Conservation (phyloP, 2,329 filamentous ascomycete species). For the Fusarium penzigii region DNA sequence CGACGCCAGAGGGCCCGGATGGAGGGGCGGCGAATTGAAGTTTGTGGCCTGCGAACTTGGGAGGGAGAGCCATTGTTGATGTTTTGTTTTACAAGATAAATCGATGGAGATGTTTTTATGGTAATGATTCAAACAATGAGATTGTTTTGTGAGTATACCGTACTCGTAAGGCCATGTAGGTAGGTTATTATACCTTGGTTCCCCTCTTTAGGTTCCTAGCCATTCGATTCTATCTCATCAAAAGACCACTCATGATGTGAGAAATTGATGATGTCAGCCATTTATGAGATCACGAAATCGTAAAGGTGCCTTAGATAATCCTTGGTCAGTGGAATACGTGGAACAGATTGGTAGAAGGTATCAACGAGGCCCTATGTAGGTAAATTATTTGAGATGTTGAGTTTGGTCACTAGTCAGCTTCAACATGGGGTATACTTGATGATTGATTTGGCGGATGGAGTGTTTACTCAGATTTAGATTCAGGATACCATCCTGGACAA, state of each 20-base stretch:
- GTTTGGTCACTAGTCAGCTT: too few relatives aligned
- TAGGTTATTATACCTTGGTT: neutral
- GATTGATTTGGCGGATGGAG: too few relatives aligned
- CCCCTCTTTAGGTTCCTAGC: neutral
- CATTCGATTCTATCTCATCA: neutral
- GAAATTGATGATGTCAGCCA: slow-evolving; percentile 15
- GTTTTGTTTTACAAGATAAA: slow-evolving; percentile 5
- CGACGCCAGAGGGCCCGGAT: slow-evolving; percentile 35
- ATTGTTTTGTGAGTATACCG: neutral
- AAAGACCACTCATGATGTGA: neutral
- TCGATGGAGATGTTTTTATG: neutral
- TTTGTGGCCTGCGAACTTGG: slow-evolving; percentile 74
- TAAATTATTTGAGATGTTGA: too few relatives aligned
- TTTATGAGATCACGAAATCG: slow-evolving; percentile 12
- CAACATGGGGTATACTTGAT: too few relatives aligned
- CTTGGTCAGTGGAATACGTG: neutral
- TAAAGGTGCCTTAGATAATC: slow-evolving; percentile 18
- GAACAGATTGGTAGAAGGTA: neutral
- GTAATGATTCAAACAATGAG: neutral
- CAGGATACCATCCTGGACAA: too few relatives aligned
- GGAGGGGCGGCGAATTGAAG: slow-evolving; percentile 50
- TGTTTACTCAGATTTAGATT: too few relatives aligned
- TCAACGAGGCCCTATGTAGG: neutral
- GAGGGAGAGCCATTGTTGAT: slow-evolving; percentile 69
- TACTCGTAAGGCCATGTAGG: neutral